Evolutionary conservation across 1,139 yeast species (phyloP).

Genomic region (Barnettozyma hawaiiensis): DNA sequence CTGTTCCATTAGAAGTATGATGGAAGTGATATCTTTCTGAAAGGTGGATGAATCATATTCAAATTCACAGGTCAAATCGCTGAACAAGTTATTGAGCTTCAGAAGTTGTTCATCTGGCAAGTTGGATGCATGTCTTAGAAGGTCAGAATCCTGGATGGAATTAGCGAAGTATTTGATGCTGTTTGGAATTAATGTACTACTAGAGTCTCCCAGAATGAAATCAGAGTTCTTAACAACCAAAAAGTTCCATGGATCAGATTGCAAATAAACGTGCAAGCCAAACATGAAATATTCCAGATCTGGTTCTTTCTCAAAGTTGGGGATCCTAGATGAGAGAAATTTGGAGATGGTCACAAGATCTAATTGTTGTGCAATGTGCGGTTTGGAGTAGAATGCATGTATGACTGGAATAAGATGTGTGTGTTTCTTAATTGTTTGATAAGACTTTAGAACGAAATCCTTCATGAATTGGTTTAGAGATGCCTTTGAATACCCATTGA

Average conservation of each 20-base stretch:
- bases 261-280: conserved; percentile 16
- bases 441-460: conserved; percentile 8
- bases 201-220: background rate
- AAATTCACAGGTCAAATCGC: background rate
- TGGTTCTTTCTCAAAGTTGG: background rate
- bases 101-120: background rate
- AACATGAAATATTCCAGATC: conserved; percentile 12
- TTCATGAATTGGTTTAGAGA: conserved; percentile 4
- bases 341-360: conserved; percentile 8
- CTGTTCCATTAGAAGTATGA: conserved; percentile 4
- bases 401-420: conserved; percentile 15
- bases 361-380: conserved; percentile 9
- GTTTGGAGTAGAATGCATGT: conserved; percentile 17
- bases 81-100: background rate
- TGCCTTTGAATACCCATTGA: conserved; percentile 1
- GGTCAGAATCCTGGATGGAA: conserved; percentile 8
- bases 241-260: conserved; percentile 9
- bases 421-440: background rate
- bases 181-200: conserved; percentile 7
- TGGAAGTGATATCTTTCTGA: conserved; percentile 3
- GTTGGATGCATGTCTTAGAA: conserved; percentile 3
- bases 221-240: conserved; percentile 2
- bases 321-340: conserved; percentile 7
- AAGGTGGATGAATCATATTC: background rate
- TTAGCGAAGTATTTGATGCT: conserved; percentile 8